These are phyloP conservation scores for Metschnikowia borealis DNA, from an alignment of 805 yeast species.

Conservation along the genomic window DNA sequence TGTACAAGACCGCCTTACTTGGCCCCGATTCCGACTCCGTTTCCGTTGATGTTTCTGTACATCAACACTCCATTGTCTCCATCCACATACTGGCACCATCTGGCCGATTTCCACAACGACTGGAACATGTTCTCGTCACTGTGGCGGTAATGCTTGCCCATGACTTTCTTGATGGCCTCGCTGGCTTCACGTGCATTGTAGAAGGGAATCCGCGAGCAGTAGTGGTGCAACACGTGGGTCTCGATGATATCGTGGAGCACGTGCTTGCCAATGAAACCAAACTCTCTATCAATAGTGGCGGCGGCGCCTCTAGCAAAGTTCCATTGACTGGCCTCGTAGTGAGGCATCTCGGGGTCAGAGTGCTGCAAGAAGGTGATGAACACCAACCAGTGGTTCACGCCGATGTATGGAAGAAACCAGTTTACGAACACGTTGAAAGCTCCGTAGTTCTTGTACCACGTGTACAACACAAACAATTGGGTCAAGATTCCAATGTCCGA, in stretches of 20 bases:
- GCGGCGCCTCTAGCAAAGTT: constrained; percentile 88
- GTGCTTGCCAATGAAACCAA: constrained; percentile 74
- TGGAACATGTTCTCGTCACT: constrained; percentile 71
- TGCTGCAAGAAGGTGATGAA: constrained; percentile 84
- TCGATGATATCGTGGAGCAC: constrained; percentile 86
- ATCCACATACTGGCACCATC: constrained; percentile 70
- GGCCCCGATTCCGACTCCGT: constrained; percentile 13
- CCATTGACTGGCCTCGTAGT: constrained; percentile 74
- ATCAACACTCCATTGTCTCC: constrained; percentile 58
- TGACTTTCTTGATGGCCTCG: constrained; percentile 72
- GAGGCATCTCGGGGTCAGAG: constrained; percentile 75
- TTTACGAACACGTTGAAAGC: constrained; percentile 57
- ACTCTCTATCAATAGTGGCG: constrained; percentile 80
- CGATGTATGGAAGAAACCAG: constrained; percentile 74
- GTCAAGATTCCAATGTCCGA: constrained; percentile 68
- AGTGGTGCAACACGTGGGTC: constrained; percentile 87
- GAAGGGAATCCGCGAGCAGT: constrained; percentile 78
- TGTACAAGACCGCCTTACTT: no score
- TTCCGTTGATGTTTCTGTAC: constrained; percentile 59
- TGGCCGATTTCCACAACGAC: constrained; percentile 58
- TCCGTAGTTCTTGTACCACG: constrained; percentile 61
- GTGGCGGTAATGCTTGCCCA: constrained; percentile 76
- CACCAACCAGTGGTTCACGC: constrained; percentile 88
- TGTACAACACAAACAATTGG: constrained; percentile 50
- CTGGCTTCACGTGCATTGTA: constrained; percentile 81